Evolutionary conservation across 805 yeast genomes (phyloP).

Genomic region (Pichia paraexigua): DNA sequence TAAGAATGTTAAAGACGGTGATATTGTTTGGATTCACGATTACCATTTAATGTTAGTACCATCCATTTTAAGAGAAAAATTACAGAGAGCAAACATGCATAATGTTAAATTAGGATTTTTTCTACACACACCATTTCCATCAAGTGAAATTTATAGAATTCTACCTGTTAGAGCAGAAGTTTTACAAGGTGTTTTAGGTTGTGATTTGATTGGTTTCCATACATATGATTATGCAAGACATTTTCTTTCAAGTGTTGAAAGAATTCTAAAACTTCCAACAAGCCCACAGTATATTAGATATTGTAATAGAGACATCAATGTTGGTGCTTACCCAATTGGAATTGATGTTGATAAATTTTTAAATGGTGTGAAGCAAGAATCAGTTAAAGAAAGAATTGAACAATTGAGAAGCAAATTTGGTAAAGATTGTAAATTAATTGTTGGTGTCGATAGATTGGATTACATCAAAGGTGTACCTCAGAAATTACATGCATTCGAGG

Average conservation of each 20-base stretch:
- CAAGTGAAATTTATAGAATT: constrained; percentile 91
- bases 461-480: constrained; percentile 98
- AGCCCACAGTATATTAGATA: constrained; percentile 86
- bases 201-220: constrained; percentile 95
- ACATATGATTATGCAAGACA: constrained; percentile 99
- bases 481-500: constrained; percentile 91
- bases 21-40: constrained; percentile 96
- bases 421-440: constrained; percentile 73
- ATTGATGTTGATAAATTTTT: constrained; percentile 90
- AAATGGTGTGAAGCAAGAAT: constrained; percentile 58
- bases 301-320: constrained; percentile 65
- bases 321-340: constrained; percentile 99
- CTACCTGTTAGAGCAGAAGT: constrained; percentile 93
- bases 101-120: constrained; percentile 85
- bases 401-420: constrained; percentile 57
- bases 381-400: constrained; percentile 58
- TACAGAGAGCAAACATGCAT: constrained; percentile 35
- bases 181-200: constrained; percentile 81
- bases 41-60: constrained; percentile 95
- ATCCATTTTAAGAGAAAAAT: constrained; percentile 64
- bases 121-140: constrained; percentile 96
- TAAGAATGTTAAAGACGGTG: constrained; percentile 65
- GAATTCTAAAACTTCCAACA: constrained; percentile 74
- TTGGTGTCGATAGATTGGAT: constrained; percentile 94
- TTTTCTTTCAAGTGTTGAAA: constrained; percentile 80